Evolutionary conservation across 306 rosid species (phyloP).

Genomic region (Trifolium fragiferum): DNA sequence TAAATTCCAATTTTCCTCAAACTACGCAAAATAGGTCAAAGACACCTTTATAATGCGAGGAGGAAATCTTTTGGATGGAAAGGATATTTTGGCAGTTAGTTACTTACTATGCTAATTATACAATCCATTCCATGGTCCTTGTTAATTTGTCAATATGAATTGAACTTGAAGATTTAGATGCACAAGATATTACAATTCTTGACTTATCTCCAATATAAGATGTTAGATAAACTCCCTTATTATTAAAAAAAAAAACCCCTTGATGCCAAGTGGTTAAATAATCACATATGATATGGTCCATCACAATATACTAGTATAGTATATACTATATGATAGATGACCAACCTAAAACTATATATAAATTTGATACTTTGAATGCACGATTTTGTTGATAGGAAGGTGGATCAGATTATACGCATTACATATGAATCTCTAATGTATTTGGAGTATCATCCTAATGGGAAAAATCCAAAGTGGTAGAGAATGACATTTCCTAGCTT

Average conservation of each 20-base stretch:
- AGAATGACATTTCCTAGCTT: conserved; percentile 7
- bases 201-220: too few species aligned
- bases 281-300: conserved; percentile 39
- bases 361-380: conserved; percentile 38
- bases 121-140: conserved; percentile 37
- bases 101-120: conserved; percentile 31
- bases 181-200: neutral
- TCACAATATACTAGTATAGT: neutral
- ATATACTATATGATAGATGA: conserved; percentile 38
- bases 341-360: conserved; percentile 40
- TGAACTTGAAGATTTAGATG: conserved; percentile 34
- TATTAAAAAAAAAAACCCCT: too few species aligned
- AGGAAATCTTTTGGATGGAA: conserved; percentile 28
- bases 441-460: neutral
- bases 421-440: conserved; percentile 4
- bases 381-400: conserved; percentile 28
- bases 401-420: conserved; percentile 33
- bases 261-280: neutral
- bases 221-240: neutral
- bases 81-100: conserved; percentile 38
- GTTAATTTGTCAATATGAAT: conserved; percentile 21
- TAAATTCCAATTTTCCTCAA: conserved; percentile 44
- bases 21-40: conserved; percentile 43
- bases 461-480: too few species aligned
- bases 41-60: conserved; percentile 35